Percentiles rank a stretch among this genome's conserved stretches.
phyloP scores from a whole-genome alignment of 83 land plant species.

The Picea mariana region DNA sequence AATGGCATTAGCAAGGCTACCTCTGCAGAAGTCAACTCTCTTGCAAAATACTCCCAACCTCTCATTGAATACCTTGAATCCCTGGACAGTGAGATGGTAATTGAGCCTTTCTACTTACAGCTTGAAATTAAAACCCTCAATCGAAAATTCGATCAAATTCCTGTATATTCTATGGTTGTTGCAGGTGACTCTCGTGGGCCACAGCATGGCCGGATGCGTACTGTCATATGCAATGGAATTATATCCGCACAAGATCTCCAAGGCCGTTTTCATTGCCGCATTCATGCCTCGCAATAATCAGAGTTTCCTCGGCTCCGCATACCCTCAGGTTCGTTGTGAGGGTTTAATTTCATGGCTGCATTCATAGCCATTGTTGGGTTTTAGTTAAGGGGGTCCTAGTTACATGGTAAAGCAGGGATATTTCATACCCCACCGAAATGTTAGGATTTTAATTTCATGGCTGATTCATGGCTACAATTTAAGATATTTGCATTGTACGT shows the following conservation, averaged over 20 bases:
- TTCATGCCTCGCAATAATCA: not conserved
- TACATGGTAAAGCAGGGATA: too few relatives aligned
- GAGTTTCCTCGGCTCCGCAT: slow-evolving; percentile 2
- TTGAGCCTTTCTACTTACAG: too few relatives aligned
- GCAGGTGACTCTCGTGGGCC: not conserved
- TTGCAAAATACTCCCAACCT: slow-evolving; percentile 23
- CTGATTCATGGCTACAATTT: too few relatives aligned
- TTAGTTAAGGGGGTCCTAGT: too few relatives aligned
- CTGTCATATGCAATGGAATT: not conserved
- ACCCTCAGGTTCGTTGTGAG: not conserved
- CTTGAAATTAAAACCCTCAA: too few relatives aligned
- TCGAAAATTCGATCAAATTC: too few relatives aligned
- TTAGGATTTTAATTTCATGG: too few relatives aligned
- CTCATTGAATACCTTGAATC: slow-evolving; percentile 15
- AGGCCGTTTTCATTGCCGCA: not conserved
- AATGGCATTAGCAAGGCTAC: slow-evolving; percentile 20
- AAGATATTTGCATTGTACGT: not conserved
- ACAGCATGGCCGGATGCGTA: not conserved
- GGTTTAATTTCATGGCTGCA: too few relatives aligned
- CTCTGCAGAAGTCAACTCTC: slow-evolving; percentile 15
- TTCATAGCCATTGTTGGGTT: too few relatives aligned
- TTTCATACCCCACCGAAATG: too few relatives aligned
- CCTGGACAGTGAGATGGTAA: not conserved
- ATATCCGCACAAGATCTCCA: not conserved
- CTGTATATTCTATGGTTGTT: too few relatives aligned